Evolutionary conservation across 2,329 filamentous ascomycete species (phyloP), one percentile per base, ranked within the genome.

Genomic region (Emydomyces testavorans): DNA sequence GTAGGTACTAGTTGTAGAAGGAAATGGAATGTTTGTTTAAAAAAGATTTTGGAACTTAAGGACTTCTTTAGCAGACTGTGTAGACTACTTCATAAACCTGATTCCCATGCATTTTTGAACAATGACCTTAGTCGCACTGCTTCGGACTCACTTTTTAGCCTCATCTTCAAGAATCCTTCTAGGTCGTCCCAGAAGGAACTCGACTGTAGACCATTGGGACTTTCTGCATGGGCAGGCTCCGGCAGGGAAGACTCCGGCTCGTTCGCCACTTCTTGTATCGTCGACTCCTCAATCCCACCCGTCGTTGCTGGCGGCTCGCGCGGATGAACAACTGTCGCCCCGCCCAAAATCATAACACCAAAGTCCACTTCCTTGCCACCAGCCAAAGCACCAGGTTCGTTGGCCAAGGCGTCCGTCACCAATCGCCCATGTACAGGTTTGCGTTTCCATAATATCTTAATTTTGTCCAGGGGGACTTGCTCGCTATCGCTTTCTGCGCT

Each of bases 101-200:
- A 53, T 37, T 79, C 73, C 82, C 84, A 92, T 36, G 82, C 82
- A 37, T 70, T 70, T 65, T 76, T 82, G 61, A 95, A 95, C 18
- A 84, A 62, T 4, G 64, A 69, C 29, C 76, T 75, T 58, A 90
- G 64, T 57, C 79, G 76, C 55, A 77, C 77, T 0, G 83, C 85
- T 60, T 77, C 73, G 2, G 62, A 63, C 44, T 74, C 79, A 61
- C 93, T 83, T 65, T 83, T 80, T 57, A 94, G 67, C 62, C 86
- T 77, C 70, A 89, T 84, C 60, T 79, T 69, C 63, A 98, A 62
- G 65, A 90, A 96, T 0, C 77, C 83, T 60, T 80, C 79, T 53
- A 98, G 65, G 69, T 96, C 92, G 6, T 68, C 68, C 92, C 92
- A 98, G 62, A 98, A 98, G 48, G 76, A 80, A 5, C 82, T 77